These are phyloP conservation scores for Colletotrichum truncatum DNA, from an alignment of 2,329 filamentous ascomycete species.

Conservation along the genomic window DNA sequence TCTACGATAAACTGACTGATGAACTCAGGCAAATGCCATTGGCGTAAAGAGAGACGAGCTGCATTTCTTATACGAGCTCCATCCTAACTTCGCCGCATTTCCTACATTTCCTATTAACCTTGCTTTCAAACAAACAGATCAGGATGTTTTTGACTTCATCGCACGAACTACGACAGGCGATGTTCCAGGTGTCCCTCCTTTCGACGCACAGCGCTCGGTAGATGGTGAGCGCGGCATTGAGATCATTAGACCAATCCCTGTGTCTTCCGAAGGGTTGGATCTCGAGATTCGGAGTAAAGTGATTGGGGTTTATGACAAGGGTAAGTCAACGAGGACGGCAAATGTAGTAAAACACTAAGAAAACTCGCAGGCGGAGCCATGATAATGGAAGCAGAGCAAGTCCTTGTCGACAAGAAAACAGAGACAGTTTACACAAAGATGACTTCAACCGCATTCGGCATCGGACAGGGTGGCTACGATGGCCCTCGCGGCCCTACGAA, in stretches of 20 bases:
- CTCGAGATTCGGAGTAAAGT: constrained; percentile 50
- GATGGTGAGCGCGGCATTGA: constrained; percentile 52
- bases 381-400: constrained; percentile 51
- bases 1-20: neutral
- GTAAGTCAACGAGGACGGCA: constrained; percentile 5
- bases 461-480: constrained; percentile 55
- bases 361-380: constrained; percentile 44
- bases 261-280: constrained; percentile 44
- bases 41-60: constrained; percentile 47
- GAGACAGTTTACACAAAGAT: constrained; percentile 48
- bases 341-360: neutral
- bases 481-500: constrained; percentile 51
- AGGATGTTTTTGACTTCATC: constrained; percentile 54
- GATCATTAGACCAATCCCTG: constrained; percentile 46
- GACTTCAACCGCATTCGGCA: constrained; percentile 50
- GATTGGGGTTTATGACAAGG: constrained; percentile 55
- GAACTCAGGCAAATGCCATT: constrained; percentile 48
- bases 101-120: constrained; percentile 58
- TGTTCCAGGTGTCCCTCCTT: constrained; percentile 49
- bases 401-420: constrained; percentile 48
- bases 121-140: constrained; percentile 53
- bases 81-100: constrained; percentile 53
- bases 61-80: constrained; percentile 54
- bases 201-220: constrained; percentile 50
- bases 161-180: constrained; percentile 41